These are phyloP conservation scores for Sporodiniella umbellata DNA, from an alignment of 371 early-diverging fungal species.

Conservation along the genomic window DNA sequence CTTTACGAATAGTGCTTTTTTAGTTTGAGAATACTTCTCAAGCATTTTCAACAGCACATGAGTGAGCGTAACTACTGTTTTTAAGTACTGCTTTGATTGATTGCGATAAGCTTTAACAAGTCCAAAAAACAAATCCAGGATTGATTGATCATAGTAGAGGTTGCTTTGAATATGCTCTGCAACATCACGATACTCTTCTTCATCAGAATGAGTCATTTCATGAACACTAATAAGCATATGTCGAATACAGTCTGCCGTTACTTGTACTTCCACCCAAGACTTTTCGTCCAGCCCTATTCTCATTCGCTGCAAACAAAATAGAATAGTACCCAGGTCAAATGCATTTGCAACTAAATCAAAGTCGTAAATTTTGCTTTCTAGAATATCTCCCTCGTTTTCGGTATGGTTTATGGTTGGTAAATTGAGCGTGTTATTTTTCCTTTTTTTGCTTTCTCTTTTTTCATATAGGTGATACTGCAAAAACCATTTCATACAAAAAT, in stretches of 20 bases:
- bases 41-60: slow-evolving; percentile 63
- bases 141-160: slow-evolving; percentile 65
- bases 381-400: slow-evolving; percentile 4
- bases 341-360: slow-evolving; percentile 57
- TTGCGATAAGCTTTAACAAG: slow-evolving; percentile 40
- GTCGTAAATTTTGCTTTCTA: slow-evolving; percentile 25
- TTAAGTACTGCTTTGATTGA: slow-evolving; percentile 55
- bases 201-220: slow-evolving; percentile 47
- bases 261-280: slow-evolving; percentile 52
- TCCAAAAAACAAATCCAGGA: slow-evolving; percentile 56
- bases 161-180: slow-evolving; percentile 70
- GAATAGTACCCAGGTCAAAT: slow-evolving; percentile 48
- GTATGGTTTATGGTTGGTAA: not conserved
- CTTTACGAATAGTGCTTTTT: slow-evolving; percentile 48
- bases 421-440: slow-evolving; percentile 7
- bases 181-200: slow-evolving; percentile 53
- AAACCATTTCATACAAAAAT: slow-evolving; percentile 37
- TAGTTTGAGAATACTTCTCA: slow-evolving; percentile 55
- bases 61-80: slow-evolving; percentile 49
- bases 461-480: slow-evolving; percentile 32
- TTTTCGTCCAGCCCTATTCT: slow-evolving; percentile 50
- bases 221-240: slow-evolving; percentile 55
- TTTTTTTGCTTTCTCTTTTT: slow-evolving; percentile 6
- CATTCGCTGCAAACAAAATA: slow-evolving; percentile 50
- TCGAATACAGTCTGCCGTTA: slow-evolving; percentile 58